These are phyloP conservation scores for Zasmidium citrigriseum DNA, from an alignment of 2,329 filamentous ascomycete species.

Conservation along the genomic window DNA sequence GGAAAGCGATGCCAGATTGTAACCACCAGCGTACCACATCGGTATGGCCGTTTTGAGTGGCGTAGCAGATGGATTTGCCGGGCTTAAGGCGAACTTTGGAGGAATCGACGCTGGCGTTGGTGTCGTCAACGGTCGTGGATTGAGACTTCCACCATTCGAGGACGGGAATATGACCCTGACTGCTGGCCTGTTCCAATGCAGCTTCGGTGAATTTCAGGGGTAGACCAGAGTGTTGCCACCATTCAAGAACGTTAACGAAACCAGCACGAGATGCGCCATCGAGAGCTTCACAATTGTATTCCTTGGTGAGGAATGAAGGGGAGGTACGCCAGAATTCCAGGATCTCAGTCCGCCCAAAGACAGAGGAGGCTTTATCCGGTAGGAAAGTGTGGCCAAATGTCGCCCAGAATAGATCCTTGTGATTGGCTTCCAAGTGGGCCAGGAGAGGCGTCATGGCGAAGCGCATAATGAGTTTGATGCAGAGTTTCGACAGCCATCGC, in stretches of 20 bases:
- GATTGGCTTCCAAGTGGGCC: slow-evolving; percentile 66
- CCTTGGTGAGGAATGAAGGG: slow-evolving; percentile 78
- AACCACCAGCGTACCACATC: slow-evolving; percentile 87
- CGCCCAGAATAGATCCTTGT: slow-evolving; percentile 77
- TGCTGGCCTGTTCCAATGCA: slow-evolving; percentile 83
- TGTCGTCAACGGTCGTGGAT: slow-evolving; percentile 30
- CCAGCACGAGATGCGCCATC: slow-evolving; percentile 86
- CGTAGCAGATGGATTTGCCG: slow-evolving; percentile 79
- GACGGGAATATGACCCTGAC: slow-evolving; percentile 79
- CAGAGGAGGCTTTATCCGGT: slow-evolving; percentile 82
- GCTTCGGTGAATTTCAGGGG: slow-evolving; percentile 82
- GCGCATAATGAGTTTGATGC: slow-evolving; percentile 86
- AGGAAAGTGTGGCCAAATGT: slow-evolving; percentile 81
- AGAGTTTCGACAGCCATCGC: slow-evolving; percentile 74
- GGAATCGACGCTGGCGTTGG: slow-evolving; percentile 27
- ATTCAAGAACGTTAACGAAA: slow-evolving; percentile 81
- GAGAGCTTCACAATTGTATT: slow-evolving; percentile 81
- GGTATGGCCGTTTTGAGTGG: slow-evolving; percentile 77
- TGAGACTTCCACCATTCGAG: slow-evolving; percentile 89
- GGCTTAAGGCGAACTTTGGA: slow-evolving; percentile 65
- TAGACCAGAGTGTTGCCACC: slow-evolving; percentile 84
- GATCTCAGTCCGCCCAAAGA: slow-evolving; percentile 81
- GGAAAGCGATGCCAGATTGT: slow-evolving; percentile 73
- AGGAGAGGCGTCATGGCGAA: slow-evolving; percentile 82
- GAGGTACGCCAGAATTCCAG: slow-evolving; percentile 90